Conservation (phyloP, 2,329 filamentous ascomycete species). For the Talaromyces sp. region DNA sequence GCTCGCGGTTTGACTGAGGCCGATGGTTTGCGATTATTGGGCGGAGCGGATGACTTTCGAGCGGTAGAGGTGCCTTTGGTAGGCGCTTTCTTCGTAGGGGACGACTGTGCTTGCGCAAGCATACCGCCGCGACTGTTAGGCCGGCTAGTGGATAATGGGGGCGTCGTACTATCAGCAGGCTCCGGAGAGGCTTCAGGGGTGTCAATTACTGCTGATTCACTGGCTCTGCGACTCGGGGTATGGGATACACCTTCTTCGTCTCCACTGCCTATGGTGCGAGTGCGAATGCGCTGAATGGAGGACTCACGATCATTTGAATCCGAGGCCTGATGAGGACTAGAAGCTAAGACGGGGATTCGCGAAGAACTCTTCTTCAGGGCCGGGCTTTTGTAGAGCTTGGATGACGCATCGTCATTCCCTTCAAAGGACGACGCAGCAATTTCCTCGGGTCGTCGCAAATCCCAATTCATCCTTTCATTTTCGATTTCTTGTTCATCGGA, state of each 20-base stretch:
- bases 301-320: slow-evolving; percentile 73
- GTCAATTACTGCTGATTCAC: slow-evolving; percentile 47
- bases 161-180: slow-evolving; percentile 27
- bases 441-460: slow-evolving; percentile 75
- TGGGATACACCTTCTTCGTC: slow-evolving; percentile 62
- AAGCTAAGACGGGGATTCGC: slow-evolving; percentile 81
- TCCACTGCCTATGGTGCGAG: slow-evolving; percentile 55
- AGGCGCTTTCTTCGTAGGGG: slow-evolving; percentile 33
- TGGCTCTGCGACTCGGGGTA: slow-evolving; percentile 66
- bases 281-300: slow-evolving; percentile 58
- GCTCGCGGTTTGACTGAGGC: slow-evolving; percentile 34
- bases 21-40: slow-evolving; percentile 43
- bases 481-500: slow-evolving; percentile 41
- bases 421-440: slow-evolving; percentile 55
- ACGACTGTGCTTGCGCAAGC: slow-evolving; percentile 27
- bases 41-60: slow-evolving; percentile 41
- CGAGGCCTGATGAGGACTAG: slow-evolving; percentile 74
- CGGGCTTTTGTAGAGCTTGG: slow-evolving; percentile 55
- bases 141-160: slow-evolving; percentile 21
- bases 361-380: slow-evolving; percentile 64
- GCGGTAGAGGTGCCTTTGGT: slow-evolving; percentile 29
- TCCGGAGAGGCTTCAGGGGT: slow-evolving; percentile 28
- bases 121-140: slow-evolving; percentile 35
- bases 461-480: slow-evolving; percentile 59
- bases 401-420: slow-evolving; percentile 33